These are phyloP conservation scores for Kluyveromyces sp. DNA, from an alignment of 1,139 yeast species.

Conservation along the genomic window DNA sequence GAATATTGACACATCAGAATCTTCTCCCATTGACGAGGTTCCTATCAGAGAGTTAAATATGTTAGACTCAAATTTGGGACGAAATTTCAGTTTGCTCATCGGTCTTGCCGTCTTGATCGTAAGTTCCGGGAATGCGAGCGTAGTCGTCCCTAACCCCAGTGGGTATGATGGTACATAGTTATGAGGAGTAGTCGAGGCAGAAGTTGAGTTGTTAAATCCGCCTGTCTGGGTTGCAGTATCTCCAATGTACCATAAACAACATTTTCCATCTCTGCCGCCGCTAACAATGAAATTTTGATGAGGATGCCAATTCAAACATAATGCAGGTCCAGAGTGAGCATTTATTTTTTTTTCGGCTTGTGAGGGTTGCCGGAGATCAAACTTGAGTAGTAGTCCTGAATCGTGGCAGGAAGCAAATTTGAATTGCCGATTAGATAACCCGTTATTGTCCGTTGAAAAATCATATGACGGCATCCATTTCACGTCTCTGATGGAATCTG, in stretches of 20 bases:
- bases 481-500: constrained; percentile 40
- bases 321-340: constrained; percentile 89
- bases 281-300: constrained; percentile 74
- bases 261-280: constrained; percentile 78
- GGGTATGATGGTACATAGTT: constrained; percentile 13
- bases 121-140: constrained; percentile 51
- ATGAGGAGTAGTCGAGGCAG: constrained; percentile 10
- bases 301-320: constrained; percentile 85
- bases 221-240: constrained; percentile 14
- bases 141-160: constrained; percentile 24
- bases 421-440: constrained; percentile 31
- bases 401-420: constrained; percentile 74
- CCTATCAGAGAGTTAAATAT: constrained; percentile 57
- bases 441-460: constrained; percentile 12
- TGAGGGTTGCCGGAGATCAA: constrained; percentile 62
- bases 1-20: constrained; percentile 67
- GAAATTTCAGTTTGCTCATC: constrained; percentile 48
- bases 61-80: constrained; percentile 38
- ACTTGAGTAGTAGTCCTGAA: constrained; percentile 77
- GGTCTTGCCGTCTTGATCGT: constrained; percentile 67
- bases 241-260: constrained; percentile 33
- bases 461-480: constrained; percentile 32
- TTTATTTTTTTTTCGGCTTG: constrained; percentile 67
- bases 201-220: constrained; percentile 8
- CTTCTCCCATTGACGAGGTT: constrained; percentile 69